Evolutionary conservation across 1,284 basidiomycete genomes (phyloP).

Genomic region (Apiotrichum mycotoxinovorans): DNA sequence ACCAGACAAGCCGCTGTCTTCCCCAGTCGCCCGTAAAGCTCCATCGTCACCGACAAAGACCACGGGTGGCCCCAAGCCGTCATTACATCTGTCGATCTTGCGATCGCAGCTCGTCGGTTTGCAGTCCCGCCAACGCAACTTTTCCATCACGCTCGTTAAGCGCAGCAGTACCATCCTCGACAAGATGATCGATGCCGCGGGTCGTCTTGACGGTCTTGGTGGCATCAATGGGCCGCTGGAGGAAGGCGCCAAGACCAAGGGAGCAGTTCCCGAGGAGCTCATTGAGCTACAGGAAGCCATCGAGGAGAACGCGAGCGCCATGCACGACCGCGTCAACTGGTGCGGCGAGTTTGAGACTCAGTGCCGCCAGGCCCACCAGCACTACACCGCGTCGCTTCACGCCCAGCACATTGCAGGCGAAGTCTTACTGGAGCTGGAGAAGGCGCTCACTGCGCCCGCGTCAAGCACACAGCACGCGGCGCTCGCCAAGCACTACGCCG

Average conservation of each 20-base stretch:
- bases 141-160: constrained; percentile 25
- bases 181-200: constrained; percentile 46
- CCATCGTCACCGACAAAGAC: constrained; percentile 4
- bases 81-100: constrained; percentile 38
- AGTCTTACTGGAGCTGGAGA: constrained; percentile 17
- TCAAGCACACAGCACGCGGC: constrained; percentile 22
- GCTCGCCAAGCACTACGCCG: constrained; percentile 14
- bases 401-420: constrained; percentile 14
- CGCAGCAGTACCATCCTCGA: constrained; percentile 37
- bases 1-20: not conserved
- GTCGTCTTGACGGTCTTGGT: constrained; percentile 32
- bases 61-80: constrained; percentile 7
- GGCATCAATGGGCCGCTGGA: constrained; percentile 28
- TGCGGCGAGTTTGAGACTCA: constrained; percentile 35
- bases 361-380: constrained; percentile 27
- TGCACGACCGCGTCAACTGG: constrained; percentile 24
- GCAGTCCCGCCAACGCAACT: constrained; percentile 34
- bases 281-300: constrained; percentile 44
- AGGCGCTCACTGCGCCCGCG: constrained; percentile 20
- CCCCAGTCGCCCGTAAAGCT: not conserved
- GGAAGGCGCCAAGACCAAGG: constrained; percentile 8
- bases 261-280: constrained; percentile 39
- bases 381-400: constrained; percentile 21
- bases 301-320: constrained; percentile 27
- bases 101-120: constrained; percentile 57